Evolutionary conservation across 1,284 basidiomycete species (phyloP).

Genomic region (Mycena sp.): DNA sequence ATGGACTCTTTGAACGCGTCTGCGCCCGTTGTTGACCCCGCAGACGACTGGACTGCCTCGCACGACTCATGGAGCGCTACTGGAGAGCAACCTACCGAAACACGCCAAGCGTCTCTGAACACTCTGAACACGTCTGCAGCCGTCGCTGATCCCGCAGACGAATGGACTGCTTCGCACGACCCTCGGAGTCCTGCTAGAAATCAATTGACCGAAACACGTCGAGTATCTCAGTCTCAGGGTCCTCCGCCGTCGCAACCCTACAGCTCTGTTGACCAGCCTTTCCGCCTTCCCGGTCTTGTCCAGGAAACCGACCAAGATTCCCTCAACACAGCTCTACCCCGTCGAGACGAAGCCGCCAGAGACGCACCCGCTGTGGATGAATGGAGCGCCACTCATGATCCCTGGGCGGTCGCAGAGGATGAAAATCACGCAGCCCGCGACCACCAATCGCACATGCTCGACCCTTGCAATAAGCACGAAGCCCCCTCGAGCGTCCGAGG

Average conservation of each 20-base stretch:
- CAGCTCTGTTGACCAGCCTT: neutral
- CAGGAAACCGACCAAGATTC: neutral
- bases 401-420: slow-evolving; percentile 12
- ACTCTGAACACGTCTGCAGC: neutral
- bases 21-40: neutral
- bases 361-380: slow-evolving; percentile 12
- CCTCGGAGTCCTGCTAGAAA: slow-evolving; percentile 4
- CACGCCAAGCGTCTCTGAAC: neutral
- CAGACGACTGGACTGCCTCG: slow-evolving; percentile 13
- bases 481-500: slow-evolving; percentile 11
- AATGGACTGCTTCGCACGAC: slow-evolving; percentile 14
- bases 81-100: neutral
- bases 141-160: neutral
- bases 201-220: neutral
- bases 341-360: slow-evolving; percentile 12
- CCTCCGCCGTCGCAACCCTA: neutral
- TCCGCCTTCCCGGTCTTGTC: neutral
- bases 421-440: neutral
- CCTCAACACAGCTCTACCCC: neutral
- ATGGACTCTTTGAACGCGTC: slow-evolving; percentile 8
- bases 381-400: slow-evolving; percentile 21
- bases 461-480: slow-evolving; percentile 17
- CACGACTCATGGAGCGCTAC: slow-evolving; percentile 19
- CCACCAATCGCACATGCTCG: slow-evolving; percentile 13
- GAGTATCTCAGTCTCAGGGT: neutral